Evolutionary conservation across 345 rosid genomes (phyloP).

Genomic region (Eucalyptus cladocalyx): DNA sequence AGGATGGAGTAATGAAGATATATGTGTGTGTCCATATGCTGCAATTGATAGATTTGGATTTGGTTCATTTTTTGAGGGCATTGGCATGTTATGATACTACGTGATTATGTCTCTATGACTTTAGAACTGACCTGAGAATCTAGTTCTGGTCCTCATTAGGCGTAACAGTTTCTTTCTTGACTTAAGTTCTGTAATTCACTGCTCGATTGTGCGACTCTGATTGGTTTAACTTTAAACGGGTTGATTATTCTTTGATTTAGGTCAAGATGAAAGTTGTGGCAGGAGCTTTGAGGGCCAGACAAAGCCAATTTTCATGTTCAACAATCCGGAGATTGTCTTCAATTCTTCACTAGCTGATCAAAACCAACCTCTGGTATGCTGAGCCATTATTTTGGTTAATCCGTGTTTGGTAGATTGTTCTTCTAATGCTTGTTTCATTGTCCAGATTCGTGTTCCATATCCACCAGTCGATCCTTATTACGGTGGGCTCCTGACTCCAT

Average conservation of each 20-base stretch:
- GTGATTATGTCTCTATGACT: background rate
- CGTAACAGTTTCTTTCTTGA: background rate
- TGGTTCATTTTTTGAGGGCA: background rate
- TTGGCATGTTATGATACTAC: background rate
- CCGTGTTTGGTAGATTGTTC: background rate
- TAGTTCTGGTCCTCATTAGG: background rate
- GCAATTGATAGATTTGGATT: background rate
- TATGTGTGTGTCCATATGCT: background rate
- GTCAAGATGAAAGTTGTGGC: slow-evolving; percentile 19
- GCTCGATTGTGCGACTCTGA: background rate
- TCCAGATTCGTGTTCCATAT: slow-evolving; percentile 14
- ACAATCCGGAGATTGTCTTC: slow-evolving; percentile 5
- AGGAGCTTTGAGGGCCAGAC: slow-evolving; percentile 15
- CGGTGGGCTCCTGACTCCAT: slow-evolving; percentile 18
- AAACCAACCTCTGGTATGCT: slow-evolving; percentile 11
- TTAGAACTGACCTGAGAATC: background rate
- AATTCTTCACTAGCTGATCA: slow-evolving; percentile 6
- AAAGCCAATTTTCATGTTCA: slow-evolving; percentile 13
- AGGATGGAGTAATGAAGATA: background rate
- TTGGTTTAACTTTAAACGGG: background rate
- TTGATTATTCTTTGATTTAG: background rate
- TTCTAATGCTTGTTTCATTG: background rate
- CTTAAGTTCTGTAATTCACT: background rate
- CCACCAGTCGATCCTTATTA: slow-evolving; percentile 17
- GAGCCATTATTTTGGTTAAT: background rate